Evolutionary conservation across 1,139 yeast genomes (phyloP), one percentile per base, ranked within the genome.

Genomic region (Lodderomyces pseudojiufengensis): DNA sequence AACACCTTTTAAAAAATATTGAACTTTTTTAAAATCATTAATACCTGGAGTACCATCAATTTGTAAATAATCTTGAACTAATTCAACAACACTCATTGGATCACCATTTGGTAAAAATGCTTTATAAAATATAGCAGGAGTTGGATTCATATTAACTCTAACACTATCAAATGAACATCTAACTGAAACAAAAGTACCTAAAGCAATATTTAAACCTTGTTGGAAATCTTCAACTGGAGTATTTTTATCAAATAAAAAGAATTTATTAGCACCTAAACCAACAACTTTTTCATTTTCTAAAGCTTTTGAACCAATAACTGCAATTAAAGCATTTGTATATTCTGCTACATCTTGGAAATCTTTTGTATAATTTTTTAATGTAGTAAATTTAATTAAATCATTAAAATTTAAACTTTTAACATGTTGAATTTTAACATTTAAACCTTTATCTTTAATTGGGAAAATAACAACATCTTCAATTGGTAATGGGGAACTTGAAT

Each of bases 101-200:
- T 40, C 24, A 13, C 47, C 46, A 29, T 44, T 35, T 10, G 32
- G 33, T 23, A 38, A 40, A n/a, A 14, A n/a, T 11, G 43, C 32
- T 29, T 44, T 44, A 26, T 42, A 44, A 32, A 44, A 44, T 12
- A 44, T 36, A 5, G 38, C 47, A 8, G 47, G 41, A 4, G 47
- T 43, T 3, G 45, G 44, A 25, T 43, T 43, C 16, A 43, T 24
- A 31, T 43, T 43, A 9, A 43, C 11, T 26, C 38, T 35, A 14
- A 43, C 34, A n/a, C 21, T 34, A 21, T 40, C 41, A 31, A 42
- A 43, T 3, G 45, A 40, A 31, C 40, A 34, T 32, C 47, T 33
- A 12, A 43, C 39, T 6, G 43, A 40, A 9, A 44, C 44, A 40
- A 43, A 42, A 5, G 47, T 43, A 11, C 47, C 47, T 33, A 39